Conservation (phyloP, 495 filamentous ascomycete species). For the Trichodelitschia bisporula region DNA sequence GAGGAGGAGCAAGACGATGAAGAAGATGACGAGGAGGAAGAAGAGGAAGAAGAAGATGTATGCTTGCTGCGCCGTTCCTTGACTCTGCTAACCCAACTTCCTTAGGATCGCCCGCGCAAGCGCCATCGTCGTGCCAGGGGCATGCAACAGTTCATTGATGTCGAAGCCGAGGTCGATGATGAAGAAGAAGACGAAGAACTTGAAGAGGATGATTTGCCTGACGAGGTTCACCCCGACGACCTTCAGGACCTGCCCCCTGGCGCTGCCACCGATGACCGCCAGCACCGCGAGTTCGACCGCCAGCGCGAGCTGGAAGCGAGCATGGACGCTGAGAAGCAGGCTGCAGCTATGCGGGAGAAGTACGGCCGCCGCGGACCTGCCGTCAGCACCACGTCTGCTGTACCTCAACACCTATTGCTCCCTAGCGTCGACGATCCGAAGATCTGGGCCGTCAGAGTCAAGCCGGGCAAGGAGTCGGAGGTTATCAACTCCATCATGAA, state of each 20-base stretch:
- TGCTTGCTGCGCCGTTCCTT: conserved; percentile 7
- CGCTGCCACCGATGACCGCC: conserved; percentile 64
- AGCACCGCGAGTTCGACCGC: conserved; percentile 84
- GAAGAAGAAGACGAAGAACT: conserved; percentile 76
- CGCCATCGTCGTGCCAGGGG: conserved; percentile 56
- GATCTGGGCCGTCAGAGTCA: conserved; percentile 86
- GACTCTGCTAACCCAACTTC: not conserved
- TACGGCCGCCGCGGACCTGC: conserved; percentile 45
- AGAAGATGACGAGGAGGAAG: conserved; percentile 13
- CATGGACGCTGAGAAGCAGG: conserved; percentile 83
- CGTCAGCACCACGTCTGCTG: conserved; percentile 30
- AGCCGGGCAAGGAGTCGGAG: conserved; percentile 83
- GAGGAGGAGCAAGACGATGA: conserved; percentile 24
- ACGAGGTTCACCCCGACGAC: conserved; percentile 76
- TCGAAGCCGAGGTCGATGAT: conserved; percentile 88
- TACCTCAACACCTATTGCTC: conserved; percentile 71
- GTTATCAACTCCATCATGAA: conserved; percentile 67
- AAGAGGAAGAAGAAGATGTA: conserved; percentile 11
- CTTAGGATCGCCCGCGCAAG: conserved; percentile 16
- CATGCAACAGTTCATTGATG: conserved; percentile 64
- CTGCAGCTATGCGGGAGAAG: conserved; percentile 57
- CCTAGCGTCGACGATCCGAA: conserved; percentile 87
- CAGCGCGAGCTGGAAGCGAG: conserved; percentile 62
- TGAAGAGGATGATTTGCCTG: conserved; percentile 71
- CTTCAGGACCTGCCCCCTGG: conserved; percentile 55